Conservation (phyloP, 129 eudicot genomes). For the Sambucus nigra region DNA sequence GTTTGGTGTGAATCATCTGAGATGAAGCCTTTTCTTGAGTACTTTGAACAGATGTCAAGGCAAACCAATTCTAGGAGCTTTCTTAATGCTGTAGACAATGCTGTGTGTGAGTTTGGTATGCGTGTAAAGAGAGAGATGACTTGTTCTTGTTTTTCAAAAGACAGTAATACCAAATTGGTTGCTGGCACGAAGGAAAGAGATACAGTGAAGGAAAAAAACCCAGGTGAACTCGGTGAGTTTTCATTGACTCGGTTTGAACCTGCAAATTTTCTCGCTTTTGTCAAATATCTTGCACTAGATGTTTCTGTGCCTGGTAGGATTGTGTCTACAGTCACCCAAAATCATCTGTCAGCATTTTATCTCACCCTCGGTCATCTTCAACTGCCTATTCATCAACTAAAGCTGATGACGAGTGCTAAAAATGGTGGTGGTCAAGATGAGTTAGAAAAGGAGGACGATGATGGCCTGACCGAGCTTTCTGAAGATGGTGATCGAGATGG, state of each 20-base stretch:
- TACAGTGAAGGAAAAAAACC: conserved; percentile 6
- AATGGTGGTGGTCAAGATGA: conserved; percentile 11
- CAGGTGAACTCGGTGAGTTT: conserved; percentile 11
- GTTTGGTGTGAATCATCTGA: conserved; percentile 18
- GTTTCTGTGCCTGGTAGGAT: conserved; percentile 18
- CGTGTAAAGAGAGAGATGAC: conserved; percentile 27
- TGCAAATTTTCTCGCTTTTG: conserved; percentile 20
- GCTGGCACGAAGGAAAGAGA: conserved; percentile 10
- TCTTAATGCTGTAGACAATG: conserved; percentile 24
- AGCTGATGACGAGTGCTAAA: conserved; percentile 17
- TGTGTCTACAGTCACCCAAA: conserved; percentile 27
- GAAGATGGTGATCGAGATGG: no score
- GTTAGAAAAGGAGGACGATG: no score
- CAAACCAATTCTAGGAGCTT: conserved; percentile 22
- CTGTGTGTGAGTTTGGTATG: conserved; percentile 23
- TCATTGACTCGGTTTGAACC: conserved; percentile 42
- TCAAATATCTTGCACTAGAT: conserved; percentile 30
- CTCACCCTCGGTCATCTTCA: conserved; percentile 46
- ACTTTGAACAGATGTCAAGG: conserved; percentile 19
- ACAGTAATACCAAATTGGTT: neutral
- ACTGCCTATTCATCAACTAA: conserved; percentile 44
- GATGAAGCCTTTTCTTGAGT: conserved; percentile 28
- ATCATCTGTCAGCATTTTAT: conserved; percentile 50
- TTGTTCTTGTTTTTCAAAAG: conserved; percentile 23
- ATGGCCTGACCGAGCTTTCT: no score